Evolutionary conservation across 139 green algal genomes (phyloP).

Genomic region (Chlamydomonas applanata): DNA sequence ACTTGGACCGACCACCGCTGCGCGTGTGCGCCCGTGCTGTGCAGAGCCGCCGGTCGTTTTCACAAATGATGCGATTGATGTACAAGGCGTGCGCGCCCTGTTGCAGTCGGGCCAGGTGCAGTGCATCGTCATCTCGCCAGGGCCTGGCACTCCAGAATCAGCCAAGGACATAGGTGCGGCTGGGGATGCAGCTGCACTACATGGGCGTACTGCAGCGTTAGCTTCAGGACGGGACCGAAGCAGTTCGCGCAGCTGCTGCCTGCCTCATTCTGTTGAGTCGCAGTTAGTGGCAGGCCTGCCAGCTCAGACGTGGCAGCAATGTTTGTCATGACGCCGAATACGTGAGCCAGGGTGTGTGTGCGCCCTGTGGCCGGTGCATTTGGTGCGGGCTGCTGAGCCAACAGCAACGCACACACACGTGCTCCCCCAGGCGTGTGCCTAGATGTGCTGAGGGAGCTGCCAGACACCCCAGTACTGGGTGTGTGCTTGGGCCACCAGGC

Average conservation of each 20-base stretch:
- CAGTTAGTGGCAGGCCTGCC: no score
- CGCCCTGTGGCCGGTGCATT: no score
- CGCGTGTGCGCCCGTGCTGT: no score
- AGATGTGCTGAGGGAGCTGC: constrained; percentile 51
- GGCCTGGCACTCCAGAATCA: constrained; percentile 80
- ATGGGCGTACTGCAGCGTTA: no score
- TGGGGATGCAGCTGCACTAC: neutral
- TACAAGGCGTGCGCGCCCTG: constrained; percentile 48
- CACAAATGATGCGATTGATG: constrained; percentile 75
- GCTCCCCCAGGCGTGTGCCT: constrained; percentile 85
- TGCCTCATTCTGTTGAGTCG: neutral
- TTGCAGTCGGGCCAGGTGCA: constrained; percentile 52
- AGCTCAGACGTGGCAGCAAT: no score
- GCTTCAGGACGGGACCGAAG: no score
- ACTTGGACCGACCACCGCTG: no score
- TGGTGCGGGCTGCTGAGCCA: no score
- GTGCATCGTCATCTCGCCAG: constrained; percentile 94
- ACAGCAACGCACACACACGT: no score
- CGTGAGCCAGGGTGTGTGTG: no score
- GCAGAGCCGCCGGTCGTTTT: constrained; percentile 74
- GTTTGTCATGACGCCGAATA: no score
- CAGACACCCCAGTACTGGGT: constrained; percentile 83
- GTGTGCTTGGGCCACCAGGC: constrained; percentile 97
- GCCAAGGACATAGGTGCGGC: constrained; percentile 72
- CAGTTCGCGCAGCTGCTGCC: neutral